These are phyloP conservation scores for Graphilbum fragrans DNA, from an alignment of 2,329 filamentous ascomycete genomes.

Conservation along the genomic window DNA sequence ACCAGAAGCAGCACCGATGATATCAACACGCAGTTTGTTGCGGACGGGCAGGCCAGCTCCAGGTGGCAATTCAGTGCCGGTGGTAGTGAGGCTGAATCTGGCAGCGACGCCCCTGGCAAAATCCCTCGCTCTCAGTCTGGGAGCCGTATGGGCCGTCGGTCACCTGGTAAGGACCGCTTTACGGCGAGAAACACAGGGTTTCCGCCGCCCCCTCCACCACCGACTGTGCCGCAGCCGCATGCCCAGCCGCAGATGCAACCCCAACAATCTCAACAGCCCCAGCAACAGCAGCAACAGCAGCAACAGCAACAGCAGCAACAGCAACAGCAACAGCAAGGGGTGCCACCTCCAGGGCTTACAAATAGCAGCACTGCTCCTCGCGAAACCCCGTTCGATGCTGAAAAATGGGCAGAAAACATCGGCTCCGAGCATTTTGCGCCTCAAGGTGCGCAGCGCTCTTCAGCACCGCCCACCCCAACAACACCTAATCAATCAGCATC, in stretches of 20 bases:
- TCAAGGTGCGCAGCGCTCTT: conserved; percentile 16
- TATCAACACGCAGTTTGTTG: conserved; percentile 49
- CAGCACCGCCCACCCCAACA: conserved; percentile 31
- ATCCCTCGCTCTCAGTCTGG: conserved; percentile 26
- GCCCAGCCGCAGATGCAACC: conserved; percentile 8
- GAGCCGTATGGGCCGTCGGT: conserved; percentile 26
- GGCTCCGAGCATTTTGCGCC: conserved; percentile 42
- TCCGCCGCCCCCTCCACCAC: neutral
- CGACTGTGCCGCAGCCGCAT: conserved; percentile 4
- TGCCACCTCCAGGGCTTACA: too few species aligned
- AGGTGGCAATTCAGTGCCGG: conserved; percentile 42
- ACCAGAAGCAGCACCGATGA: conserved; percentile 41
- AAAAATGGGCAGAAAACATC: conserved; percentile 42
- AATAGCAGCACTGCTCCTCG: too few species aligned
- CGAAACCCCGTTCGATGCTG: conserved; percentile 29
- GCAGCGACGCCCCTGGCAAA: conserved; percentile 11
- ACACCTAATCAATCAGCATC: conserved; percentile 22
- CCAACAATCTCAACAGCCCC: conserved; percentile 4
- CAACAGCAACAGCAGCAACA: too few species aligned
- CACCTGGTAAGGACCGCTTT: conserved; percentile 12
- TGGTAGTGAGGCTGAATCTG: conserved; percentile 16
- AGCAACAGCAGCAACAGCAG: conserved; percentile 3
- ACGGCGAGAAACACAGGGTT: neutral
- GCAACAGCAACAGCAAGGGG: too few species aligned
- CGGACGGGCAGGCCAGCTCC: conserved; percentile 29